A percentile compares a stretch with the other conserved stretches of the same genome.
Evolutionary conservation across 768 basidiomycete species (phyloP).

Genomic region (Lactarius trivialis): DNA sequence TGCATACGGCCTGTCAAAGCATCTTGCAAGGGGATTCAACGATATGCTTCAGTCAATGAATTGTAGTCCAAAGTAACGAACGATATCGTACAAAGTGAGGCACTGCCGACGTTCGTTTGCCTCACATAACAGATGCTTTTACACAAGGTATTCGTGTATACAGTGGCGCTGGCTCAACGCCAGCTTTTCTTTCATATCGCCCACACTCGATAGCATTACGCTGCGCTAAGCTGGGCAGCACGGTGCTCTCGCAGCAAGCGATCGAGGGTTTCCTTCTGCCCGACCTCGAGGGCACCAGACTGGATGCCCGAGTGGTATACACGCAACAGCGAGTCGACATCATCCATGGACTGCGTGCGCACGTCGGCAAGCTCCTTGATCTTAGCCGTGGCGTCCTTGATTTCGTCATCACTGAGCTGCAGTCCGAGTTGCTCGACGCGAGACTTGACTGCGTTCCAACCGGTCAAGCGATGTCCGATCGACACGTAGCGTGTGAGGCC

Average conservation of each 20-base stretch:
- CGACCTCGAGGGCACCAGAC: slow-evolving; percentile 85
- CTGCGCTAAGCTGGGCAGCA: slow-evolving; percentile 26
- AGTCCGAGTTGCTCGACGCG: slow-evolving; percentile 96
- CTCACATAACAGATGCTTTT: not conserved
- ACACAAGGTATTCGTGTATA: not conserved
- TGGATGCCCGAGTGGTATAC: slow-evolving; percentile 93
- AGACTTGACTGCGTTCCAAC: slow-evolving; percentile 99
- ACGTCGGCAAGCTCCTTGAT: slow-evolving; percentile 99
- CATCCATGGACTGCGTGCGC: slow-evolving; percentile 97
- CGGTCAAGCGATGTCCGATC: slow-evolving; percentile 93
- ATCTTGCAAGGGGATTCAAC: not conserved
- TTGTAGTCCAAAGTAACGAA: not conserved
- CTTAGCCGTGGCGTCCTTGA: slow-evolving; percentile 98
- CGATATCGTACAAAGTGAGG: slow-evolving; percentile 5
- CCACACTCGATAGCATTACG: not conserved
- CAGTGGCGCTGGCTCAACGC: slow-evolving; percentile 3
- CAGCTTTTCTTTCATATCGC: not conserved
- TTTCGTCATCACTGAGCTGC: slow-evolving; percentile 83
- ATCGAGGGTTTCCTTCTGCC: slow-evolving; percentile 90
- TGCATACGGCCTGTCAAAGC: not conserved
- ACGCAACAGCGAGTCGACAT: slow-evolving; percentile 94
- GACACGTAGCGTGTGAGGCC: slow-evolving; percentile 97
- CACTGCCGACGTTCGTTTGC: not conserved
- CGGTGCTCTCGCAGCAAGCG: slow-evolving; percentile 77
- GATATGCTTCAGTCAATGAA: not conserved